Evolutionary conservation across 2,329 filamentous ascomycete genomes (phyloP), one percentile per base, ranked within the genome.

Genomic region (Colletotrichum paranaense): DNA sequence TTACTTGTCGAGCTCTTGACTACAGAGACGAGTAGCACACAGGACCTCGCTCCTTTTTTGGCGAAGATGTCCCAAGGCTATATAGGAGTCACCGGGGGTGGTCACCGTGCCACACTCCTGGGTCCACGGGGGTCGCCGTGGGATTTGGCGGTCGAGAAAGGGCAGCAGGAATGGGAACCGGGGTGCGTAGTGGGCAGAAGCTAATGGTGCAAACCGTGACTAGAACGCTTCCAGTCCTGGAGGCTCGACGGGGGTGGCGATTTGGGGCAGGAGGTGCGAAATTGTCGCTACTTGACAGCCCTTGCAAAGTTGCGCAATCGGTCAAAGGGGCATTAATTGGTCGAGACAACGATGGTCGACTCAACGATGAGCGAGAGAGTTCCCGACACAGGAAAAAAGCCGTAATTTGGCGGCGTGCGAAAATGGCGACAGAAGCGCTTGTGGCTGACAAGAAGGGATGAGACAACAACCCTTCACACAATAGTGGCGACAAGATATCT

Each of bases 231-330:
- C 62, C 32, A 65, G 70, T 35, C 42, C 59, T 49, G 22, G 67
- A 70, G 30, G n/a, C 59, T 65, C 67, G 46, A 60, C 59, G 68
- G 67, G 56, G 70, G 55, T 70, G 60, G 59, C 67, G 67, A 38
- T 73, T 60, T 62, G 32, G 60, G 70, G 67, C 60, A 73, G 42
- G 60, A 73, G 55, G 60, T 52, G 67, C 60, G 55, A 73, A 14
- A 69, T 73, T 73, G 67, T 70, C 19, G 38, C 59, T 35, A 35
- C 46, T n/a, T 38, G 56, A 62, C 56, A 35, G 67, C 55, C 67
- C 70, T 73, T 73, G 70, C 26, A 65, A 70, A 63, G 56, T 73
- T 69, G 70, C 67, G 70, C 70, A 73, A 73, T 73, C 70, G 70
- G 53, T 12, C 28, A 16, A 70, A 70, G 30, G 35, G 49, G 46